phyloP scores from a whole-genome alignment of 2,329 filamentous ascomycete genomes.

The Trichoderma sp. region DNA sequence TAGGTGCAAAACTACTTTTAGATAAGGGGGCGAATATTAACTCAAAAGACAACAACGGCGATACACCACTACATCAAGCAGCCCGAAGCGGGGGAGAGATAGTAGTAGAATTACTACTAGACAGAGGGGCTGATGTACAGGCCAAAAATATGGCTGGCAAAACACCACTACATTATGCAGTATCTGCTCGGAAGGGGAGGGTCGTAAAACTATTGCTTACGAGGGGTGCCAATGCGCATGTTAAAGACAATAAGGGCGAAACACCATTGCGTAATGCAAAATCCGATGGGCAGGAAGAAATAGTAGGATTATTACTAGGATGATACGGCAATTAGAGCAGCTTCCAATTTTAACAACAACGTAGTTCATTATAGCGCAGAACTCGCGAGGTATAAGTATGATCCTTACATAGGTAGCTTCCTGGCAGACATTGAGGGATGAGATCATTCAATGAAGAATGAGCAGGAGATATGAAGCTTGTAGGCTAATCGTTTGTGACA shows the following conservation, averaged over 20 bases:
- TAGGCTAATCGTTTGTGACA: neutral
- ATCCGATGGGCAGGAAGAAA: neutral
- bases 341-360: neutral
- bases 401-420: neutral
- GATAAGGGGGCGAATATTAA: neutral
- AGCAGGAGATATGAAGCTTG: no score
- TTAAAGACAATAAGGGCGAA: fast-evolving
- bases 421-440: neutral
- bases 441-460: neutral
- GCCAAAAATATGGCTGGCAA: neutral
- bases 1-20: neutral
- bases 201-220: neutral
- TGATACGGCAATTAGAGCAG: neutral
- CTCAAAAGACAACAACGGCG: neutral
- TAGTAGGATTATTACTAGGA: neutral
- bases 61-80: neutral
- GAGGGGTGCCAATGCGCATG: neutral
- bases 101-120: neutral
- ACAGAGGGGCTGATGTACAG: neutral
- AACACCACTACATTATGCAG: neutral
- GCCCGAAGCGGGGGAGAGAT: fast-evolving
- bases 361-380: neutral
- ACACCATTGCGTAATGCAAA: neutral
- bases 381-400: neutral
- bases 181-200: neutral